Conservation (phyloP, 495 filamentous ascomycete species). For the Durotheca rogersii region DNA sequence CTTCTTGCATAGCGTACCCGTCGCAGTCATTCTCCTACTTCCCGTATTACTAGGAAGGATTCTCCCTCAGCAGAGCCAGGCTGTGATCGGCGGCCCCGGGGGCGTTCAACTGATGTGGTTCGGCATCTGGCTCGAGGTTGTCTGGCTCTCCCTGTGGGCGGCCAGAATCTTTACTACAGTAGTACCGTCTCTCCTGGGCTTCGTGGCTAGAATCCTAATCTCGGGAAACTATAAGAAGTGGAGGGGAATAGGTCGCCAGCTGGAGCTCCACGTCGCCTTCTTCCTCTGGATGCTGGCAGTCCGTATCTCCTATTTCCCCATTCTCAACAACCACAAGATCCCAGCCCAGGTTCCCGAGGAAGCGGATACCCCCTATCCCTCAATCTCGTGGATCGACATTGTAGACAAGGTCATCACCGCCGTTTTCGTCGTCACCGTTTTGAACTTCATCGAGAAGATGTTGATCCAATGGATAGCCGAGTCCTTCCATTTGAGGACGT, state of each 20-base stretch:
- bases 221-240: slow-evolving; percentile 88
- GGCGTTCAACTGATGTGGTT: slow-evolving; percentile 86
- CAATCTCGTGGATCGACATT: slow-evolving; percentile 67
- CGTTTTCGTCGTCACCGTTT: slow-evolving; percentile 71
- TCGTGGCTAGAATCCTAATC: slow-evolving; percentile 73
- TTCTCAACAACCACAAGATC: slow-evolving; percentile 73
- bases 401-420: slow-evolving; percentile 87
- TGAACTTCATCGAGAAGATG: slow-evolving; percentile 92
- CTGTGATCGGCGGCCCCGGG: slow-evolving; percentile 64
- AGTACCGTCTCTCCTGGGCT: slow-evolving; percentile 65
- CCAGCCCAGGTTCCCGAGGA: slow-evolving; percentile 29
- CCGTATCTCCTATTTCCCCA: slow-evolving; percentile 68
- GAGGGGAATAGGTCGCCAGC: slow-evolving; percentile 81
- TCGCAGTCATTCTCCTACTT: slow-evolving; percentile 71
- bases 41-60: slow-evolving; percentile 78
- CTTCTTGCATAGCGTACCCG: slow-evolving; percentile 79
- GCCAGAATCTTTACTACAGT: slow-evolving; percentile 73
- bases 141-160: slow-evolving; percentile 91
- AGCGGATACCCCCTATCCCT: slow-evolving; percentile 50
- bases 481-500: slow-evolving; percentile 88
- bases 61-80: slow-evolving; percentile 45
- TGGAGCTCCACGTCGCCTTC: slow-evolving; percentile 82
- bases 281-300: slow-evolving; percentile 94
- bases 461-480: slow-evolving; percentile 93
- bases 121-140: slow-evolving; percentile 88